phyloP scores from a whole-genome alignment of 225 moss, liverwort and hornwort species.

The Lunularia cruciata region DNA sequence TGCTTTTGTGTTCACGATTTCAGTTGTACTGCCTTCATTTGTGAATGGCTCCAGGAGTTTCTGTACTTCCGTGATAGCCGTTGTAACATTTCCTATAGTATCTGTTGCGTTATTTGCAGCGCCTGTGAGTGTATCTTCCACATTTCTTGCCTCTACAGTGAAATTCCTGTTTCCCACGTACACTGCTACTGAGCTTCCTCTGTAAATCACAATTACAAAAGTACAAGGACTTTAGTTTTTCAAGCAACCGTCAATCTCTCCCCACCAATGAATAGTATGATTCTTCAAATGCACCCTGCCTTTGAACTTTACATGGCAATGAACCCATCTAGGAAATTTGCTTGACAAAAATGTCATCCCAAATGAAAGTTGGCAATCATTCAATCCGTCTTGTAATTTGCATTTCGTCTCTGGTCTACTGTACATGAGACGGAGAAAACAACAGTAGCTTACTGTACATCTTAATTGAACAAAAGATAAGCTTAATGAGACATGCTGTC shows the following conservation, averaged over 20 bases:
- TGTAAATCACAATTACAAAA: slow-evolving; percentile 25
- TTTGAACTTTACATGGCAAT: no score
- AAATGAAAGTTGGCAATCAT: no score
- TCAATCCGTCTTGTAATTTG: no score
- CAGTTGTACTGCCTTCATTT: slow-evolving; percentile 31
- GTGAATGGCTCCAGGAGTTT: slow-evolving; percentile 41
- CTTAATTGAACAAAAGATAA: no score
- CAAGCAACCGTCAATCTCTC: background rate
- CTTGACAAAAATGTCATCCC: no score
- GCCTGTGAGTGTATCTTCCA: slow-evolving; percentile 47
- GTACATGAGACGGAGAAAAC: no score
- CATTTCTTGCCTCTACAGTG: slow-evolving; percentile 45
- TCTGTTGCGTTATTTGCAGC: slow-evolving; percentile 57
- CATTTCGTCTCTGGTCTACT: no score
- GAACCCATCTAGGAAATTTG: no score
- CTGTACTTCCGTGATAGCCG: slow-evolving; percentile 48
- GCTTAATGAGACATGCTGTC: no score
- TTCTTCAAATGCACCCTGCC: no score
- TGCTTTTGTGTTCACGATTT: slow-evolving; percentile 46
- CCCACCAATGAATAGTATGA: no score
- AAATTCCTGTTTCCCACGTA: slow-evolving; percentile 55
- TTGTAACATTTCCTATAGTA: slow-evolving; percentile 49
- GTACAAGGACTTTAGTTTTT: background rate
- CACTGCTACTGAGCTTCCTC: slow-evolving; percentile 52
- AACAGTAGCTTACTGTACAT: no score